Evolutionary conservation across 768 basidiomycete species (phyloP).

Genomic region (Pleurotus cornucopiae): DNA sequence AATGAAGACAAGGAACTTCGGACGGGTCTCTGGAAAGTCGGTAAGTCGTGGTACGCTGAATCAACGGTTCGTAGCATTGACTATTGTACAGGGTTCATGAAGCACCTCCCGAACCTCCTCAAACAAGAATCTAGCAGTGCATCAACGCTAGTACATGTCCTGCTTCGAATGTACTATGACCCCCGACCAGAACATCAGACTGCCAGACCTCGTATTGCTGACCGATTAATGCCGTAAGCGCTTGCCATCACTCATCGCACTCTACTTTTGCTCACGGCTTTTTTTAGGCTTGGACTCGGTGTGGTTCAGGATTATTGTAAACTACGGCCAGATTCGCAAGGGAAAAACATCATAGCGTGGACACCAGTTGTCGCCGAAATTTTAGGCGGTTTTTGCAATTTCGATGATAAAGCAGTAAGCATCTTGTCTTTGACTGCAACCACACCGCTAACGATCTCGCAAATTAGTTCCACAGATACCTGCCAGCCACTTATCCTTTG

Average conservation of each 20-base stretch:
- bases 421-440: not conserved
- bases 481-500: conserved; percentile 88
- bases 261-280: conserved; percentile 10
- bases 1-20: conserved; percentile 98
- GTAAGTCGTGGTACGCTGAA: conserved; percentile 43
- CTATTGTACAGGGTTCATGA: conserved; percentile 84
- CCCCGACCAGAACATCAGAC: conserved; percentile 83
- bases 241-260: not conserved
- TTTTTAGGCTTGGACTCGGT: conserved; percentile 71
- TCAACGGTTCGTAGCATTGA: not conserved
- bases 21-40: conserved; percentile 99
- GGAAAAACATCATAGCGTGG: conserved; percentile 95
- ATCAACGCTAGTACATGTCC: conserved; percentile 86
- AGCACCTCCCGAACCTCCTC: conserved; percentile 93
- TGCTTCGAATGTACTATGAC: conserved; percentile 93
- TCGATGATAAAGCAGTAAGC: conserved; percentile 89
- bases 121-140: conserved; percentile 99
- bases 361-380: conserved; percentile 98
- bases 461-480: conserved; percentile 77
- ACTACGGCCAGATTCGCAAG: conserved; percentile 84
- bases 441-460: not conserved
- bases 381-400: conserved; percentile 81
- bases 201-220: conserved; percentile 74
- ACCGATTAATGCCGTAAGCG: conserved; percentile 65
- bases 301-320: conserved; percentile 90